Evolutionary conservation across 495 filamentous ascomycete genomes (phyloP), one percentile per base, ranked within the genome.

Genomic region (Daldinia caldariorum): DNA sequence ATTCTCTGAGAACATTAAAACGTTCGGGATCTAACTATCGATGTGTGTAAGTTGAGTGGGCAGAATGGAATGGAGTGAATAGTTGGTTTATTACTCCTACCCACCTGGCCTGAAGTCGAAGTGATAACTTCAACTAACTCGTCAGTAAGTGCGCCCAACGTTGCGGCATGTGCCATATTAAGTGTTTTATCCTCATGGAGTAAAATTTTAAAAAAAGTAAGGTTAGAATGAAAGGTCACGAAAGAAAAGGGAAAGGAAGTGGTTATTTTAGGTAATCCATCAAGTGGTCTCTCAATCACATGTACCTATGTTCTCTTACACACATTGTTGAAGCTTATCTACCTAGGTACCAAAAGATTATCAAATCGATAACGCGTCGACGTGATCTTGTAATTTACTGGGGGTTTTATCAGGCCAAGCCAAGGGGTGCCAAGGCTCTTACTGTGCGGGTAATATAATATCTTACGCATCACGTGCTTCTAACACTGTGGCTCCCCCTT

Each of bases 1-100:
- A 81, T 16, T 90, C 81, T 66, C 76, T 76, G 32, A 79, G 77
- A 5, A 77, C 70, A 67, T 84, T 81, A 79, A 87, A 88, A 70
- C 76, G 81, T 56, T 67, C 61, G 1, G 72, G 77, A 75, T 85
- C 77, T 29, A 75, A 77, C 82, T 83, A 59, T 45, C 31, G 20
- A n/a, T 41, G 49, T 53, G 55, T 67, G 61, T 66, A 59, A 70
- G 58, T 66, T 66, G 55, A 70, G 58, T 66, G 37, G n/a, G n/a
- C n/a, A n/a, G n/a, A 12, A 38, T 66, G 4, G 39, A 1, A 22
- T 59, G 39, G 31, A 26, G 18, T 59, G 12, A 34, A 5, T 9
- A 43, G 16, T 20, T 18, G 18, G 39, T n/a, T 51, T 39, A 5
- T 35, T 37, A 41, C 34, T 43, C 47, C 37, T 66, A 41, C 70